Percentiles rank a stretch among this genome's conserved stretches.
Conservation (phyloP, 2,329 filamentous ascomycete genomes). For the Exophiala mesophila region DNA sequence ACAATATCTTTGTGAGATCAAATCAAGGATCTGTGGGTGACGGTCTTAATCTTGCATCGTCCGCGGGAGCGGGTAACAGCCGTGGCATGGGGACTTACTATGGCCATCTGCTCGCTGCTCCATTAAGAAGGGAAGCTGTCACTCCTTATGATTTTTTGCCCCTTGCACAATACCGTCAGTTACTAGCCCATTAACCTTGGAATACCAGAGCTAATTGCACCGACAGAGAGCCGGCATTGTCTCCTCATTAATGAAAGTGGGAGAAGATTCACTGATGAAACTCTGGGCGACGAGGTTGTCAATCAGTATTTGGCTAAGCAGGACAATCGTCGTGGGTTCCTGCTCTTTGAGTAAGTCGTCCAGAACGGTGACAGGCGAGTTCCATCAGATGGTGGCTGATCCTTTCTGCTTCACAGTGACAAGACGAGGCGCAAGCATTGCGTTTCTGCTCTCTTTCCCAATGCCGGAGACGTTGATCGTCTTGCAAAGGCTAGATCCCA, state of each 20-base stretch:
- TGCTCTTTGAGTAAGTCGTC: conserved; percentile 25
- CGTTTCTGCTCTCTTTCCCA: conserved; percentile 56
- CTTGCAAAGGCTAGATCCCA: conserved; percentile 27
- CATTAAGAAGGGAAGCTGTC: conserved; percentile 25
- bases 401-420: conserved; percentile 17
- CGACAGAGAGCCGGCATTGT: conserved; percentile 27
- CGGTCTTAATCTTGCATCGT: conserved; percentile 26
- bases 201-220: neutral
- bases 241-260: conserved; percentile 27
- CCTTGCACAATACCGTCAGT: conserved; percentile 29
- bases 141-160: conserved; percentile 27
- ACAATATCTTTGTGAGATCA: conserved; percentile 29
- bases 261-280: conserved; percentile 27
- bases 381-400: too few species aligned
- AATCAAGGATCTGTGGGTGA: conserved; percentile 28
- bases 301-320: conserved; percentile 30
- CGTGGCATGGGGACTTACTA: conserved; percentile 30
- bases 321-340: conserved; percentile 27
- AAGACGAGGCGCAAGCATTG: conserved; percentile 54
- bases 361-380: neutral
- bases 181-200: too few species aligned
- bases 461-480: conserved; percentile 29
- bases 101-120: conserved; percentile 28
- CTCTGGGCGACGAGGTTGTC: conserved; percentile 28
- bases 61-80: conserved; percentile 27